A percentile compares a stretch with the other conserved stretches of the same genome.
Evolutionary conservation across 148 eudicot species (phyloP).

Genomic region (Pharnaceum exiguum): DNA sequence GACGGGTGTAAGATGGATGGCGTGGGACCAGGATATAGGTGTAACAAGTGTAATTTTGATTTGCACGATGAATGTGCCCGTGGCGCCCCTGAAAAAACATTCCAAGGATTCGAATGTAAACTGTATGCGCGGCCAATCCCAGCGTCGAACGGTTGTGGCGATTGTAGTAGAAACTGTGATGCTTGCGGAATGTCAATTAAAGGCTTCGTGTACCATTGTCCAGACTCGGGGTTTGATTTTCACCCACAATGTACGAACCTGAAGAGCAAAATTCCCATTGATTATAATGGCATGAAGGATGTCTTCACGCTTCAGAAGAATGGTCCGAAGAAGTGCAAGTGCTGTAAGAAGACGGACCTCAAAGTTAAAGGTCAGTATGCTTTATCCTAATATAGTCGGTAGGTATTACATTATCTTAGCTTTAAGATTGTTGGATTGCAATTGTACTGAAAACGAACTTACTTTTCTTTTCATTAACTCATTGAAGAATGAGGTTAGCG

Average conservation of each 20-base stretch:
- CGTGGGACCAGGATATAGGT: background rate
- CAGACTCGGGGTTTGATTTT: background rate
- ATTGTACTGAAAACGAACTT: background rate
- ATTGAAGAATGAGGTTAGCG: too few relatives aligned
- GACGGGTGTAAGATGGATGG: conserved; percentile 11
- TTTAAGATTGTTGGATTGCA: background rate
- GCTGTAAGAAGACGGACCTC: background rate
- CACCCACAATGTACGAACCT: conserved; percentile 18
- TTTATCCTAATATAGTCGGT: background rate
- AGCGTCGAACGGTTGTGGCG: background rate
- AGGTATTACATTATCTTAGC: background rate
- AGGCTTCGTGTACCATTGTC: conserved; percentile 18
- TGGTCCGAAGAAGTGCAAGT: background rate
- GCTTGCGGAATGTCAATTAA: conserved; percentile 14
- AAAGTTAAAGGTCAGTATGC: background rate
- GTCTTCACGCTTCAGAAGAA: conserved; percentile 6
- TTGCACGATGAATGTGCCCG: conserved; percentile 3
- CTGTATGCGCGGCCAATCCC: background rate
- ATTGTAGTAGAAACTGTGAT: conserved; percentile 10
- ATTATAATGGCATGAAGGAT: conserved; percentile 10
- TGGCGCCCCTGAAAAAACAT: background rate
- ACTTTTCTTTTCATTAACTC: background rate
- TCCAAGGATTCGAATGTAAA: background rate
- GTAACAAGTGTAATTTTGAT: background rate
- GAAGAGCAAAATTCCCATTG: background rate